A percentile compares a stretch with the other conserved stretches of the same genome.
Conservation (phyloP, 2,329 filamentous ascomycete genomes). For the Alternaria rosae region DNA sequence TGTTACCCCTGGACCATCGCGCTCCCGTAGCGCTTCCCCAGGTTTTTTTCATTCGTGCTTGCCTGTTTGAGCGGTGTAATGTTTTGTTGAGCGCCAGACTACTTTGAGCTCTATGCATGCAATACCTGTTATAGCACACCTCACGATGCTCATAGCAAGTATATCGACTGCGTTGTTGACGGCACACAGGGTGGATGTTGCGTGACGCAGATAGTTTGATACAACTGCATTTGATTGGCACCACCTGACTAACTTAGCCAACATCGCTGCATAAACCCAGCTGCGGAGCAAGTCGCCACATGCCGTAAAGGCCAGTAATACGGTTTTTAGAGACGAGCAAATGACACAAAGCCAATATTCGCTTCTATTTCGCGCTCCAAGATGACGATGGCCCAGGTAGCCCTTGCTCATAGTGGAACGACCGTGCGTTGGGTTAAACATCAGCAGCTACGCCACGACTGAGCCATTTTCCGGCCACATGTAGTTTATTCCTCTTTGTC, state of each 20-base stretch:
- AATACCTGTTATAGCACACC: slow-evolving; percentile 22
- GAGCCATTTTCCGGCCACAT: slow-evolving; percentile 2
- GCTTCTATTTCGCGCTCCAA: slow-evolving; percentile 27
- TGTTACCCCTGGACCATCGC: slow-evolving; percentile 18
- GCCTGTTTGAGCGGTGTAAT: slow-evolving; percentile 31
- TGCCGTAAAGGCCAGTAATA: slow-evolving; percentile 18
- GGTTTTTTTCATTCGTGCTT: slow-evolving; percentile 27
- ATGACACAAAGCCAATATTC: slow-evolving; percentile 40
- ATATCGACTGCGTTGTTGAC: slow-evolving; percentile 5
- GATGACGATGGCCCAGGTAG: slow-evolving; percentile 39
- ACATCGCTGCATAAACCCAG: slow-evolving; percentile 13
- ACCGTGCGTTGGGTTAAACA: slow-evolving; percentile 21
- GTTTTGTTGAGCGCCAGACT: slow-evolving; percentile 25
- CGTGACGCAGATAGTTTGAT: slow-evolving; percentile 18
- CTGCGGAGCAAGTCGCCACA: slow-evolving; percentile 32
- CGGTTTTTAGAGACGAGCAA: slow-evolving; percentile 21
- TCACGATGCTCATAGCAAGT: slow-evolving; percentile 15
- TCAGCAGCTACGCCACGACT: slow-evolving; percentile 16
- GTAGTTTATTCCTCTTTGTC: slow-evolving; percentile 5
- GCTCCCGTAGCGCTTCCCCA: slow-evolving; percentile 26
- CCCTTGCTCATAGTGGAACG: slow-evolving; percentile 32
- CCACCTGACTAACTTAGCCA: slow-evolving; percentile 26
- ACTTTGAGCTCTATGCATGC: slow-evolving; percentile 30
- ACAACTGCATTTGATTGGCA: slow-evolving; percentile 6
- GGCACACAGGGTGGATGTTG: slow-evolving; percentile 14